Base-by-base conservation (phyloP, 2,329 filamentous ascomycete genomes). In the Didymosphaeria variabile region DNA sequence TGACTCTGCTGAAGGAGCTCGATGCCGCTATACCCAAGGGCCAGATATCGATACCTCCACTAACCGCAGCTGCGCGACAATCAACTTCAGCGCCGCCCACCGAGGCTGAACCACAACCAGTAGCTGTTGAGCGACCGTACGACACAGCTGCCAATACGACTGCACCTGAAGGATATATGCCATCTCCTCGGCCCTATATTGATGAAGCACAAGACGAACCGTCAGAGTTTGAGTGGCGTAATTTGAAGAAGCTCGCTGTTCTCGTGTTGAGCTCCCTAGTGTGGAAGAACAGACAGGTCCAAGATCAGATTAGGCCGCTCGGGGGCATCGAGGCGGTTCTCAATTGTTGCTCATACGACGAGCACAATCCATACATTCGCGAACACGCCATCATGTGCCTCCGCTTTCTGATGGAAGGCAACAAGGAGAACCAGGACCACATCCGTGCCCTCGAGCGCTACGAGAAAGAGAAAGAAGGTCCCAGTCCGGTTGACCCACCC, bases 341-440 rank as follows among this genome's bases (percentile, higher is more conserved):
- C 17, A 93, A 93, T 72, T 97, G 93, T 79, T 97, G 93, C 70
- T 87, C 89, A 34, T 95, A 95, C 74, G 94, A 98, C 74, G 93
- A 94, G 68, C 89, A 97, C 79, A 97, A 97, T 73, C 93, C 93
- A 0, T 97, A 94, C 74, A 94, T 97, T 65, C 92, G 94, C 71
- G 94, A 98, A 77, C 91, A 88, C 65, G 85, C 86, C 63, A 83
- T 83, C 60, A 81, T 87, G 67, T 89, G 86, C 50, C 68, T 80
- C 3, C 70, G 78, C 1, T 80, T 80, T 57, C 83, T 91, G 6
- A 86, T 92, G 79, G 90, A 92, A 68, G 90, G 90, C 13, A 92
- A 89, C 62, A 86, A 89, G 34, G 89, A 89, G 59, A 92, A 91
- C 17, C 90, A 91, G 64, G 84, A 87, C 34, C 90, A 91, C 68